Evolutionary conservation across 1,139 yeast species (phyloP).

Genomic region (Pichia cactophila): DNA sequence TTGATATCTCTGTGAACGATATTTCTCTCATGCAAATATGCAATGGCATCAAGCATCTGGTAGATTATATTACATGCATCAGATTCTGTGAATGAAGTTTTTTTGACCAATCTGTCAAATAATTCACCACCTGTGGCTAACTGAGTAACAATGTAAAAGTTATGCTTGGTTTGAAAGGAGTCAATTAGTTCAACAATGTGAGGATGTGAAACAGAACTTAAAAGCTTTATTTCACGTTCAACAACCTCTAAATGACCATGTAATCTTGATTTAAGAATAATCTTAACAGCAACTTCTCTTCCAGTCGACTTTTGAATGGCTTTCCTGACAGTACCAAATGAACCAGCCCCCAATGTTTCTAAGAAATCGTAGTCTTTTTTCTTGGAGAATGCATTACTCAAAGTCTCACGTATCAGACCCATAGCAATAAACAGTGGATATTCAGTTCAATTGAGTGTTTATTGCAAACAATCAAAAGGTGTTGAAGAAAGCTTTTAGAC

Average conservation of each 20-base stretch:
- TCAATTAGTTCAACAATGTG: conserved; percentile 77
- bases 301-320: conserved; percentile 39
- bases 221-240: conserved; percentile 40
- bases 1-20: conserved; percentile 90
- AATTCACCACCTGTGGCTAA: conserved; percentile 78
- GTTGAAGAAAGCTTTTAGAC: background rate
- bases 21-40: conserved; percentile 72
- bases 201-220: conserved; percentile 51
- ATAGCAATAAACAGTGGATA: background rate
- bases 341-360: conserved; percentile 50
- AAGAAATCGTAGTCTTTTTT: conserved; percentile 44
- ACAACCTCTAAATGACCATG: conserved; percentile 45
- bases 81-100: conserved; percentile 63
- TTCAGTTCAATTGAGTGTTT: background rate
- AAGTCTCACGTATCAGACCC: conserved; percentile 1
- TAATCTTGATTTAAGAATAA: conserved; percentile 46
- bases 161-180: conserved; percentile 82
- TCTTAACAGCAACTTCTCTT: conserved; percentile 50
- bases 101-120: conserved; percentile 79
- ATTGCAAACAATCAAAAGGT: too few species aligned
- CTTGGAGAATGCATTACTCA: conserved; percentile 19
- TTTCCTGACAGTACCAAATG: conserved; percentile 49
- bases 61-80: conserved; percentile 71
- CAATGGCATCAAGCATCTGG: conserved; percentile 68
- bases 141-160: conserved; percentile 83